These are phyloP conservation scores for Plantago elongata DNA, from an alignment of 257 asterid genomes.

Conservation along the genomic window DNA sequence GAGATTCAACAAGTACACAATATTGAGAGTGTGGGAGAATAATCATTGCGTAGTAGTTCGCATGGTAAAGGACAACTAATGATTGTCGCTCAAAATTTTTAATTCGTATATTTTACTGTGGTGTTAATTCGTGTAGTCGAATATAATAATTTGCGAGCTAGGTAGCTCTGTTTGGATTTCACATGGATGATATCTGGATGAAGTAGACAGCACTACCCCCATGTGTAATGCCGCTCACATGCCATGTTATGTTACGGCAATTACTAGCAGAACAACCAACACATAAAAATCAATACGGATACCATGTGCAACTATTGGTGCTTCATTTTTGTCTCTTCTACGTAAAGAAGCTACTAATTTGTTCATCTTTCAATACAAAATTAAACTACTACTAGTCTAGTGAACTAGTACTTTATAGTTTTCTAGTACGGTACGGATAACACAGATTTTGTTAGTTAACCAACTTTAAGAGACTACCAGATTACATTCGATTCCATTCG, in stretches of 20 bases:
- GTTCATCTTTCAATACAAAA: too few relatives aligned
- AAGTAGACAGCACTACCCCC: conserved; percentile 36
- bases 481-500: too few relatives aligned
- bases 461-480: background rate
- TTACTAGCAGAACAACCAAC: conserved; percentile 19
- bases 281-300: background rate
- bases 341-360: too few relatives aligned
- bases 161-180: too few relatives aligned
- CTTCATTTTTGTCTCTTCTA: conserved; percentile 13
- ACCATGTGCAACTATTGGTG: conserved; percentile 27
- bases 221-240: conserved; percentile 49
- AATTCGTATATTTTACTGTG: too few relatives aligned
- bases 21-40: too few relatives aligned
- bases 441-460: background rate
- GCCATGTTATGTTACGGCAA: conserved; percentile 41
- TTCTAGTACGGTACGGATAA: background rate
- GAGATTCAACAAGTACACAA: too few relatives aligned
- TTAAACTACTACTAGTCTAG: background rate
- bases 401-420: background rate
- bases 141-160: too few relatives aligned
- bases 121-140: background rate
- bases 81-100: too few relatives aligned
- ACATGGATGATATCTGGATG: conserved; percentile 34
- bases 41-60: too few relatives aligned
- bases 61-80: too few relatives aligned